phyloP scores from a whole-genome alignment of 2,329 filamentous ascomycete genomes.

The Arthrobotrys iridis region DNA sequence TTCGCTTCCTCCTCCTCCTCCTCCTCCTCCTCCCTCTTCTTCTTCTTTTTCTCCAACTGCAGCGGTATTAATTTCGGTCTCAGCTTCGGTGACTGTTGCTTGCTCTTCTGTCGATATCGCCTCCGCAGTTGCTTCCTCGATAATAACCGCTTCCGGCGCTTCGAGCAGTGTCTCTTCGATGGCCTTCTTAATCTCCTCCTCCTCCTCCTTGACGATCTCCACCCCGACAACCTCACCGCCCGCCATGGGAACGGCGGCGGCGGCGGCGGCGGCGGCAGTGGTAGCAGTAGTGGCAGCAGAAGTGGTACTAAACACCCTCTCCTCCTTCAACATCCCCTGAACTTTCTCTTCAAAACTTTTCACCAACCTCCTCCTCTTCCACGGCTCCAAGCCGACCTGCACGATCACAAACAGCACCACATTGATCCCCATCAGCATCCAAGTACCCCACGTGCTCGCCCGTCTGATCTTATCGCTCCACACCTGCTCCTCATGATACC shows the following conservation, averaged over 20 bases:
- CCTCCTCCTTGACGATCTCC: background rate
- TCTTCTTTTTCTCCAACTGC: constrained; percentile 3
- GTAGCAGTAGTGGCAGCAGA: constrained; percentile 64
- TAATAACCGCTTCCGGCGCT: background rate
- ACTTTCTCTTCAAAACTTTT: constrained; percentile 83
- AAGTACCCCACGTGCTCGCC: constrained; percentile 98
- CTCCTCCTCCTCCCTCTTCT: background rate
- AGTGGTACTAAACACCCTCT: constrained; percentile 67
- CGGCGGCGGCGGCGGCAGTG: constrained; percentile 62
- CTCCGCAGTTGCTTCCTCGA: background rate
- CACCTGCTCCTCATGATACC: constrained; percentile 99
- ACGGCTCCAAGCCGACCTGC: constrained; percentile 91
- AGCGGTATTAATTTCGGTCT: background rate
- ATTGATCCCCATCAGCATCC: constrained; percentile 97
- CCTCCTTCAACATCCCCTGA: constrained; percentile 74
- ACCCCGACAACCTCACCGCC: constrained; percentile 62
- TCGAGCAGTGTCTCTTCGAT: background rate
- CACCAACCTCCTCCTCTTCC: constrained; percentile 83
- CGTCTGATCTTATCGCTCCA: constrained; percentile 97
- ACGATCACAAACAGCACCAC: constrained; percentile 86
- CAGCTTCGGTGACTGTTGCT: background rate
- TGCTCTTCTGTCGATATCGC: background rate
- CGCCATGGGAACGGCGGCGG: constrained; percentile 65
- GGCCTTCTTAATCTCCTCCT: background rate
- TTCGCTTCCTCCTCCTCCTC: background rate